Percentiles rank a stretch among this genome's conserved stretches.
Conservation (phyloP, 768 basidiomycete genomes). For the Russula griseocarnosa region DNA sequence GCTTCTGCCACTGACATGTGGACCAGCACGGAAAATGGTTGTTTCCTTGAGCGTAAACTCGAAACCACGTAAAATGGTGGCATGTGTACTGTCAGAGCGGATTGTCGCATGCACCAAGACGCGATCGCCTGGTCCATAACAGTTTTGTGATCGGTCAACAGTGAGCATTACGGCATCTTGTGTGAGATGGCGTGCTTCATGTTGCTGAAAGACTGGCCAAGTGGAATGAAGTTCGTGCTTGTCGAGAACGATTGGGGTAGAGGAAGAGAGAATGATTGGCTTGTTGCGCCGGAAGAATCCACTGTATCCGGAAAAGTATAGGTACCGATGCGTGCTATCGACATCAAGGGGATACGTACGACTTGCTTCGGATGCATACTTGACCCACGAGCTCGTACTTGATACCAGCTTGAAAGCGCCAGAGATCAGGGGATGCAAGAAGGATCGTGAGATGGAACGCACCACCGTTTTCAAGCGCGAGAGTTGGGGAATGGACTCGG, state of each 20-base stretch:
- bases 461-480: conserved; percentile 76
- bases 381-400: conserved; percentile 88
- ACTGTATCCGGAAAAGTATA: conserved; percentile 38
- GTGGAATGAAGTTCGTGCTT: conserved; percentile 92
- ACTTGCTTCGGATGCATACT: conserved; percentile 82
- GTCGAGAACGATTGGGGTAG: conserved; percentile 74
- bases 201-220: conserved; percentile 86
- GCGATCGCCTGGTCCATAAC: conserved; percentile 83
- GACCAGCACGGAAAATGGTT: conserved; percentile 66
- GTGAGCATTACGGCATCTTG: conserved; percentile 71
- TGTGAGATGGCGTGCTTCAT: conserved; percentile 59
- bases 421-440: conserved; percentile 1
- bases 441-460: conserved; percentile 25
- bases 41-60: conserved; percentile 78
- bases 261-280: conserved; percentile 60
- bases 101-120: conserved; percentile 68
- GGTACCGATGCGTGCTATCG: neutral
- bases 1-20: conserved; percentile 52
- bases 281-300: conserved; percentile 81
- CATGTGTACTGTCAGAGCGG: conserved; percentile 63
- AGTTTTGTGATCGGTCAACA: conserved; percentile 70
- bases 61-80: conserved; percentile 75
- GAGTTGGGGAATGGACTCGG: conserved; percentile 83
- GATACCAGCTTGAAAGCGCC: conserved; percentile 59
- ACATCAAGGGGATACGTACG: conserved; percentile 42